Percentiles rank a stretch among this genome's conserved stretches.
Conservation (phyloP, 495 filamentous ascomycete species). For the Aspergillus campestris region DNA sequence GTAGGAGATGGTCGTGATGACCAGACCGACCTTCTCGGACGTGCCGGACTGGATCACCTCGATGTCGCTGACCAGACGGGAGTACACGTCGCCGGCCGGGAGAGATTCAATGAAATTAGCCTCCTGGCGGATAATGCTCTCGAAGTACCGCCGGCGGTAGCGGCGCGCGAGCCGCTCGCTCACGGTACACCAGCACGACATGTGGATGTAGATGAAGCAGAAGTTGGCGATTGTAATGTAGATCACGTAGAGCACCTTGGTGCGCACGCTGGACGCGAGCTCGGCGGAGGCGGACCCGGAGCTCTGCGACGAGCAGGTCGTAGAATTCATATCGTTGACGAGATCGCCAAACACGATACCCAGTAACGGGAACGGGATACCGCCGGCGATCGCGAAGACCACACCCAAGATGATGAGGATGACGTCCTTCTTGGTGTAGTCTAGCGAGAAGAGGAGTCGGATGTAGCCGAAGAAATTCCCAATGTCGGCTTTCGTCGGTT, state of each 20-base stretch:
- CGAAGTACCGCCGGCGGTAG: conserved; percentile 49
- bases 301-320: conserved; percentile 14
- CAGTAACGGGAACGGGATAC: conserved; percentile 57
- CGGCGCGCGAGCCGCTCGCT: conserved; percentile 57
- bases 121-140: conserved; percentile 48
- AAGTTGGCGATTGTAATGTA: conserved; percentile 56
- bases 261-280: conserved; percentile 15
- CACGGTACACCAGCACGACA: conserved; percentile 49
- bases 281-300: conserved; percentile 7
- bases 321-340: conserved; percentile 41
- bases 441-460: conserved; percentile 23
- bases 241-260: conserved; percentile 52
- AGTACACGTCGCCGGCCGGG: conserved; percentile 48
- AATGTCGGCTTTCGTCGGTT: conserved; percentile 11
- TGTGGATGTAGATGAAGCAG: conserved; percentile 45
- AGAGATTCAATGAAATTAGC: conserved; percentile 48
- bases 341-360: conserved; percentile 63
- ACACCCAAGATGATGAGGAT: conserved; percentile 30
- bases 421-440: conserved; percentile 23
- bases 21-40: conserved; percentile 57
- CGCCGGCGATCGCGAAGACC: conserved; percentile 49
- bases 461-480: conserved; percentile 17
- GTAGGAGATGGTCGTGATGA: conserved; percentile 48
- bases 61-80: conserved; percentile 50
- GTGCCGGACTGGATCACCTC: conserved; percentile 52